Base-by-base conservation (phyloP, 768 basidiomycete species). In the Rickenella mellea region DNA sequence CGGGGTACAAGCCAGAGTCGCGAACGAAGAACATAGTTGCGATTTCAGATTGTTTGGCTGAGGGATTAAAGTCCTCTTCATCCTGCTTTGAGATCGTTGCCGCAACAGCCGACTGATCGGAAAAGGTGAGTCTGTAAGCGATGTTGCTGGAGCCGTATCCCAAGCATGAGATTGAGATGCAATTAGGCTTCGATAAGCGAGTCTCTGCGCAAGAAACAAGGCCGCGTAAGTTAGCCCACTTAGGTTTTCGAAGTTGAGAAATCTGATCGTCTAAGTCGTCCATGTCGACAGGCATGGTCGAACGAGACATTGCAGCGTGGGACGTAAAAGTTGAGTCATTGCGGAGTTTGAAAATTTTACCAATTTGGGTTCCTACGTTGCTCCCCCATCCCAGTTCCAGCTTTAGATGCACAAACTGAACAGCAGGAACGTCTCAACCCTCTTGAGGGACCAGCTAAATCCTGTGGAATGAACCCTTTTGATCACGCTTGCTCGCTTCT, bases 21-120 rank as follows among this genome's bases (percentile, higher is more conserved):
- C 31, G 20, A 17, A 43, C 24, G 20, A 36, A 43, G 11, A 36
- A 24, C 30, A 43, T 43, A 17, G 42, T 43, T 25, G 30, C 30
- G 35, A 43, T 43, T 35, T 43, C 42, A 37, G 42, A 43, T 12
- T 28, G 35, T 19, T 43, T 43, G 9, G 42, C 30, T 24, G 26
- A 27, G 8, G 39, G 22, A 27, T 43, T 38, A 26, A 42, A 43
- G 39, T 43, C 42, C 35, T 43, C 42, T 8, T 43, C 42, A 19
- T 43, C 42, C 14, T 43, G 22, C 19, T 43, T 43, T 3, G 42
- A 40, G n/a, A 43, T 28, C 26, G 30, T 36, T 14, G 42, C 42
- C 19, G 42, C 42, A 17, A 43, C 19, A 15, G 22, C 17, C 6
- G n/a, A 37, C 7, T 24, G 20, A 38, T 43, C 42, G 30, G 19